These are phyloP conservation scores for Oehlia diaphana DNA, from an alignment of 192 early-diverging fungal species.

Conservation along the genomic window DNA sequence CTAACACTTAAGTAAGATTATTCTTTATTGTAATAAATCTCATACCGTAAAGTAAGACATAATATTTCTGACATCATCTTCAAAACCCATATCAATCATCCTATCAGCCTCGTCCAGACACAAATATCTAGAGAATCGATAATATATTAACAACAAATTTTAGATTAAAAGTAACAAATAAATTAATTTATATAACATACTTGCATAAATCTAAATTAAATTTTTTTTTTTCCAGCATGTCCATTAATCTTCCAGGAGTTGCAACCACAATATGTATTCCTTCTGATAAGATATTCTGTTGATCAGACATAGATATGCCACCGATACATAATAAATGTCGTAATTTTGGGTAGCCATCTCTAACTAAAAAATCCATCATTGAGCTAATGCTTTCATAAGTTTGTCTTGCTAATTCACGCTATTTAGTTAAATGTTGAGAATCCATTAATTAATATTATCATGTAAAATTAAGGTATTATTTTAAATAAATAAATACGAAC, in stretches of 20 bases:
- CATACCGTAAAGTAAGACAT: slow-evolving; percentile 87
- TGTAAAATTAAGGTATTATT: neutral
- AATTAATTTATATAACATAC: slow-evolving; percentile 41
- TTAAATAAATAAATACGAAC: slow-evolving; percentile 40
- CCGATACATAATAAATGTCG: slow-evolving; percentile 89
- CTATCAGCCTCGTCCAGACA: slow-evolving; percentile 99
- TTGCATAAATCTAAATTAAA: slow-evolving; percentile 88
- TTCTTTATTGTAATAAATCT: neutral
- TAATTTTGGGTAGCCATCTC: slow-evolving; percentile 70
- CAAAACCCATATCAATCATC: slow-evolving; percentile 99
- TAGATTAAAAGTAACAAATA: neutral
- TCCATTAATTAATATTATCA: neutral
- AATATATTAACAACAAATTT: neutral
- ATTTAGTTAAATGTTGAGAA: neutral
- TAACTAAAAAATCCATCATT: slow-evolving; percentile 59
- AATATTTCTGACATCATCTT: slow-evolving; percentile 94
- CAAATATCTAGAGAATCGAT: slow-evolving; percentile 50
- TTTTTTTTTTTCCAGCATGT: slow-evolving; percentile 85
- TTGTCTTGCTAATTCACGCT: slow-evolving; percentile 94
- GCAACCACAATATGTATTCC: slow-evolving; percentile 96
- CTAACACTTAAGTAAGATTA: neutral
- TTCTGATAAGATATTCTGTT: slow-evolving; percentile 64
- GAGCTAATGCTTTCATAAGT: slow-evolving; percentile 83
- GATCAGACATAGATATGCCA: slow-evolving; percentile 91
- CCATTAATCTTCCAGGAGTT: slow-evolving; percentile 92